Evolutionary conservation across 2,329 filamentous ascomycete genomes (phyloP).

Genomic region (Xylaria sp.): DNA sequence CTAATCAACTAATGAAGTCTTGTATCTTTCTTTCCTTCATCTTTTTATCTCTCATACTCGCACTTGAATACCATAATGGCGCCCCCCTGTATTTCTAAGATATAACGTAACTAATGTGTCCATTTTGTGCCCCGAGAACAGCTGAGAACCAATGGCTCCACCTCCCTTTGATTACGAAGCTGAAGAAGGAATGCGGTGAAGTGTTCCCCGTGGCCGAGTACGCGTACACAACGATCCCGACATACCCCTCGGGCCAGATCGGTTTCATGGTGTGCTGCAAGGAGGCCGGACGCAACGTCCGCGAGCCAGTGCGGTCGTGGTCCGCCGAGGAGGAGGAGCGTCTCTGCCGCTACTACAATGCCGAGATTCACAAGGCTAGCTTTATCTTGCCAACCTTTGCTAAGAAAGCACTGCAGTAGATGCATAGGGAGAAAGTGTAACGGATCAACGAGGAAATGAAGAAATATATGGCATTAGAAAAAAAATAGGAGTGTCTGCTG

Average conservation of each 20-base stretch:
- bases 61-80: not conserved
- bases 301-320: slow-evolving; percentile 84
- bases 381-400: slow-evolving; percentile 96
- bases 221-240: slow-evolving; percentile 98
- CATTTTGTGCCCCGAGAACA: slow-evolving; percentile 51
- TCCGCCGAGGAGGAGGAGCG: slow-evolving; percentile 88
- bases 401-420: slow-evolving; percentile 74
- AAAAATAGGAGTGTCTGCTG: not conserved
- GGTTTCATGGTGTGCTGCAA: slow-evolving; percentile 99
- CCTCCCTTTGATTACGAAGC: slow-evolving; percentile 88
- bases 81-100: not conserved
- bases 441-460: not conserved
- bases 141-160: slow-evolving; percentile 99
- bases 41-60: not conserved
- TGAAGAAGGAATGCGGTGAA: slow-evolving; percentile 96
- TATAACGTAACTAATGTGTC: slow-evolving; percentile 20
- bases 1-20: not conserved
- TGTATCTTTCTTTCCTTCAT: not conserved
- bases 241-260: slow-evolving; percentile 98
- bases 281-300: slow-evolving; percentile 84
- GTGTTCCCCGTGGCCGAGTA: slow-evolving; percentile 99
- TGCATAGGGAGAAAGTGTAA: not conserved
- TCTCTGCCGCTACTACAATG: slow-evolving; percentile 96
- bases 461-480: not conserved
- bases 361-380: slow-evolving; percentile 93